phyloP scores from a whole-genome alignment of 371 early-diverging fungal genomes.

The Thermomucor indicae-seudaticae region DNA sequence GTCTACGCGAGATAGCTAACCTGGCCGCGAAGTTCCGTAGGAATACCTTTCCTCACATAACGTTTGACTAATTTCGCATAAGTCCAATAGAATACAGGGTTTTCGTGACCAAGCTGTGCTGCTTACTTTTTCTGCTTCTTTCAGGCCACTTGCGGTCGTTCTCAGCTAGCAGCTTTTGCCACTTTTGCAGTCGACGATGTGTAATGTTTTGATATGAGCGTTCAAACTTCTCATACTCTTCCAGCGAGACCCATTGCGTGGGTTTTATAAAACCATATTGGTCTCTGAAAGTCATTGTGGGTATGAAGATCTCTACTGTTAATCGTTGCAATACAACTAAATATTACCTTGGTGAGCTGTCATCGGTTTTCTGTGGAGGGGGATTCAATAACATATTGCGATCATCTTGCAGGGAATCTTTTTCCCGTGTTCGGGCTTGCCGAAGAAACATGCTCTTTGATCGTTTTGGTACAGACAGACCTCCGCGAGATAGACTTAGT shows the following conservation, averaged over 20 bases:
- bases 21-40: constrained; percentile 58
- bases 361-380: constrained; percentile 4
- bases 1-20: too few relatives aligned
- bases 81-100: too few relatives aligned
- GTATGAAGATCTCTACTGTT: too few relatives aligned
- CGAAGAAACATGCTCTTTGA: constrained; percentile 7
- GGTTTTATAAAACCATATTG: constrained; percentile 65
- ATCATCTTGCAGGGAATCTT: constrained; percentile 9
- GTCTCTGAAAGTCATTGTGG: constrained; percentile 52
- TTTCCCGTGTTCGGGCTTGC: neutral
- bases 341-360: constrained; percentile 3
- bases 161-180: constrained; percentile 55
- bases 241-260: constrained; percentile 56
- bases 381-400: constrained; percentile 4
- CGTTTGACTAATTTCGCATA: constrained; percentile 53
- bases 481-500: constrained; percentile 1
- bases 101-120: neutral
- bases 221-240: constrained; percentile 57
- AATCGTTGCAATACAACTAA: neutral
- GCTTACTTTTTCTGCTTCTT: constrained; percentile 56
- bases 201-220: constrained; percentile 55
- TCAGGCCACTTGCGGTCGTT: constrained; percentile 54
- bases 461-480: constrained; percentile 3
- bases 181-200: constrained; percentile 54
- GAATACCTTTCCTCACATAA: constrained; percentile 76